Evolutionary conservation across 2,329 filamentous ascomycete genomes (phyloP).

Genomic region (Stagonosporopsis cucurbitacearum): DNA sequence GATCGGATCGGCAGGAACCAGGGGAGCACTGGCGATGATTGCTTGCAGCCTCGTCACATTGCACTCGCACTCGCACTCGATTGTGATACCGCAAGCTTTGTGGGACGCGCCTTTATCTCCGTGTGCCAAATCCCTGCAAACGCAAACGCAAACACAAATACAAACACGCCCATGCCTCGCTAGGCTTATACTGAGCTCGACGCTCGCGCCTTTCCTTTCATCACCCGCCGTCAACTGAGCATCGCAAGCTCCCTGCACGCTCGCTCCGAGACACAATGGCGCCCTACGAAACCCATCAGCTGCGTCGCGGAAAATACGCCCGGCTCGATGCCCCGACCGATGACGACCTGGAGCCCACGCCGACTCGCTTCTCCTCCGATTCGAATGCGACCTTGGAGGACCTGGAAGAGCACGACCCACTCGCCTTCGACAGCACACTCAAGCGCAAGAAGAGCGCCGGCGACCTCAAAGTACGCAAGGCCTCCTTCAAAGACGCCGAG

Average conservation of each 20-base stretch:
- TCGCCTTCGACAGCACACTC: constrained; percentile 51
- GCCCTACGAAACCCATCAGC: constrained; percentile 40
- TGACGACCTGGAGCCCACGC: constrained; percentile 37
- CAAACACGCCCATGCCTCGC: constrained; percentile 17
- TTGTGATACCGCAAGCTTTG: not conserved
- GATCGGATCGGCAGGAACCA: constrained; percentile 15
- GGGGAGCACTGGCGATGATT: constrained; percentile 10
- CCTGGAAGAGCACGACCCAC: constrained; percentile 56
- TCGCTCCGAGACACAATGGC: constrained; percentile 25
- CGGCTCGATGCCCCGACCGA: constrained; percentile 45
- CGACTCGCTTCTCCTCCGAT: constrained; percentile 47
- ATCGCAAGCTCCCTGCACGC: not conserved
- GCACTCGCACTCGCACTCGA: not conserved
- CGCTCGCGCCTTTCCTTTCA: constrained; percentile 15
- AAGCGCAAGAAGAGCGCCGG: constrained; percentile 51
- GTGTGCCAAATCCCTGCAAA: not conserved
- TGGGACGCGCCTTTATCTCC: constrained; percentile 1
- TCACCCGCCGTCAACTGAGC: not conserved
- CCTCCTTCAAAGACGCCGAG: constrained; percentile 43
- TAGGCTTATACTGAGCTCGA: constrained; percentile 16
- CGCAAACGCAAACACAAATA: constrained; percentile 6
- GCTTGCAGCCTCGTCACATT: not conserved
- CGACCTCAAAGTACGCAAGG: constrained; percentile 42
- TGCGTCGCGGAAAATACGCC: constrained; percentile 49
- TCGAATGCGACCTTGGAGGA: constrained; percentile 47